phyloP scores from a whole-genome alignment of 2,329 filamentous ascomycete species.

The Fusarium nematophilum region DNA sequence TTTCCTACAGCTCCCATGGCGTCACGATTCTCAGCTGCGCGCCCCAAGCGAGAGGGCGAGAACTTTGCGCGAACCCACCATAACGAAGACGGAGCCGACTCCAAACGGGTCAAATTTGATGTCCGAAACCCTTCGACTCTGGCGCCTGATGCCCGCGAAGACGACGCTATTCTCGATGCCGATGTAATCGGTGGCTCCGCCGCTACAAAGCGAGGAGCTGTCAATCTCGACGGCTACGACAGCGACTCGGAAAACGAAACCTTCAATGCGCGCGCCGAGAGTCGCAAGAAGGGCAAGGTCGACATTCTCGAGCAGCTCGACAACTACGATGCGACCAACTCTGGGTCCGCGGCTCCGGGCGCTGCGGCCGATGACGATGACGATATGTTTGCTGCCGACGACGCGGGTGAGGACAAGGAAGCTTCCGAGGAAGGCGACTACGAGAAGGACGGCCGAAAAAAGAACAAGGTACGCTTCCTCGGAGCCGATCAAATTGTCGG shows the following conservation, averaged over 20 bases:
- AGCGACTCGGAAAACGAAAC: conserved; percentile 93
- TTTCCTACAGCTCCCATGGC: conserved; percentile 55
- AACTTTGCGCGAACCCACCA: conserved; percentile 82
- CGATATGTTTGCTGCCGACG: conserved; percentile 82
- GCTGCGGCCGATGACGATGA: conserved; percentile 70
- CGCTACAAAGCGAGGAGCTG: conserved; percentile 88
- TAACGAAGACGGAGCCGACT: conserved; percentile 60
- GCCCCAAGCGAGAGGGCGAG: conserved; percentile 86
- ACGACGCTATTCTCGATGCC: conserved; percentile 81
- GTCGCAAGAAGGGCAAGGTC: conserved; percentile 63
- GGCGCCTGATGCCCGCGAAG: conserved; percentile 81
- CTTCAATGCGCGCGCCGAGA: conserved; percentile 79
- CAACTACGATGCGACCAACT: conserved; percentile 61
- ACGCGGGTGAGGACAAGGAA: conserved; percentile 60
- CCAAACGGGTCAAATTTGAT: conserved; percentile 92
- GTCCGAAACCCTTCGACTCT: conserved; percentile 93
- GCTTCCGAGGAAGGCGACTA: conserved; percentile 49
- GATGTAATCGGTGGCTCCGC: conserved; percentile 89
- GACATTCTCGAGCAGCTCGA: conserved; percentile 65
- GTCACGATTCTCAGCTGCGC: conserved; percentile 71
- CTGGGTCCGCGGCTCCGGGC: conserved; percentile 48
- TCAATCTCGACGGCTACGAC: conserved; percentile 97
- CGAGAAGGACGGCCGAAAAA: conserved; percentile 64
- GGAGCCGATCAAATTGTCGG: conserved; percentile 77
- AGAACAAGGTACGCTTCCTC: conserved; percentile 70